These are phyloP conservation scores for Fusarium luffae DNA, from an alignment of 2,329 filamentous ascomycete genomes.

Conservation along the genomic window DNA sequence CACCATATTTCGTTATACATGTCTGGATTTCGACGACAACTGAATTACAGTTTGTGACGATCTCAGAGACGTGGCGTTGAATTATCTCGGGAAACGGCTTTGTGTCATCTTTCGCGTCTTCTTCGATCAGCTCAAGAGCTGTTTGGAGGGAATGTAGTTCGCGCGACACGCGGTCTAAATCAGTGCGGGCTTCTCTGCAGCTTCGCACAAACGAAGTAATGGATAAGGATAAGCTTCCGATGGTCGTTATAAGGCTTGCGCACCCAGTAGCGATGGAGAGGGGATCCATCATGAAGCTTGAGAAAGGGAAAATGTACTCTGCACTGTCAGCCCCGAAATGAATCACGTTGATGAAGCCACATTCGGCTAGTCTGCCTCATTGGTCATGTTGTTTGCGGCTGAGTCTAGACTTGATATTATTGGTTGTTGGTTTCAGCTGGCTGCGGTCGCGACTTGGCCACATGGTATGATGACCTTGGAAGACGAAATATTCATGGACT, in stretches of 20 bases:
- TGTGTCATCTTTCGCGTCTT: conserved; percentile 4
- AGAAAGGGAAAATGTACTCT: not conserved
- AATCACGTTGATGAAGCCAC: not conserved
- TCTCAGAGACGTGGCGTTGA: not conserved
- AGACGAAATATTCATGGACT: not conserved
- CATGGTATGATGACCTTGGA: rapidly evolving
- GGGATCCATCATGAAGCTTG: conserved; percentile 2
- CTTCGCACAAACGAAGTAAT: conserved; percentile 21
- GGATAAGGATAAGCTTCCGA: not conserved
- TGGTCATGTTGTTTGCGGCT: not conserved
- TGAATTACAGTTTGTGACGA: not conserved
- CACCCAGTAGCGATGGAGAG: conserved; percentile 25
- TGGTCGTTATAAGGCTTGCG: conserved; percentile 14
- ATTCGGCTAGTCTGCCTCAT: not conserved
- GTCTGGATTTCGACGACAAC: conserved; percentile 10
- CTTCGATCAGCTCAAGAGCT: conserved; percentile 27
- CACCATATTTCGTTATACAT: conserved; percentile 9
- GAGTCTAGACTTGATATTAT: not conserved
- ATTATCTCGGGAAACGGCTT: conserved; percentile 10
- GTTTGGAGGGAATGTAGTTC: conserved; percentile 24
- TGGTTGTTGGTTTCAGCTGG: not conserved
- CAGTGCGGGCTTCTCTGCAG: conserved; percentile 25
- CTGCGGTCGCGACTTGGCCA: not conserved
- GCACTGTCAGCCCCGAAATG: not conserved
- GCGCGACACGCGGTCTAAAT: conserved; percentile 25